Evolutionary conservation across 2,329 filamentous ascomycete genomes (phyloP), one percentile per base, ranked within the genome.

Genomic region (Lachnellula occidentalis): DNA sequence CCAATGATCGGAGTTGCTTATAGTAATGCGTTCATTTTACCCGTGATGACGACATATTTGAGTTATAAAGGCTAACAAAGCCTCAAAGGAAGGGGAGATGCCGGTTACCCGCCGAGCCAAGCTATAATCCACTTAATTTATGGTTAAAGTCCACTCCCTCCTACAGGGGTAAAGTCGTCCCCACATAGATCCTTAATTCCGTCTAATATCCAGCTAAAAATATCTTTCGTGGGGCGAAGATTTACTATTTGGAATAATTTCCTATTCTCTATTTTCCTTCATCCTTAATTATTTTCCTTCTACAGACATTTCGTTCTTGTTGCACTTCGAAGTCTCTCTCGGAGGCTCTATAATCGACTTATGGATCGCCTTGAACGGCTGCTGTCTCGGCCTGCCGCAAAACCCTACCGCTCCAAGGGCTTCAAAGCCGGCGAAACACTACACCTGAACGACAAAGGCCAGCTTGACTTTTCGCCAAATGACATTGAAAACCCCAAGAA

Each of bases 401-500:
- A 66, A 53, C 64, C 64, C 8, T 66, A 65, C 39, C 63, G 64
- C 12, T 61, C 63, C 5, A 54, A 58, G 27, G 42, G 34, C 14
- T 51, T 66, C 55, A 45, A 56, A 43, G 41, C 45, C 24, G 27
- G 27, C n/a, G 36, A 54, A 39, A 48, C 42, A 6, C 59, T 58
- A 3, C 58, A 58, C 19, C 53, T 60, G 6, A 65, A 65, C 14
- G 37, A 52, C 34, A 46, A 63, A 45, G 64, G 64, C 4, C 59
- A 62, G 36, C 50, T 76, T 15, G 67, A 72, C 53, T 76, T 74
- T 70, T 66, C 73, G n/a, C 71, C 73, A 5, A 62, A 70, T 11
- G 74, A 76, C 45, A 73, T 73, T 14, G 70, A 73, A 41, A 74
- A 76, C 51, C 74, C 74, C 4, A 71, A 74, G 59, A 68, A 68